Conservation (phyloP, 768 basidiomycete species). For the Candolleomyces efflorescens region DNA sequence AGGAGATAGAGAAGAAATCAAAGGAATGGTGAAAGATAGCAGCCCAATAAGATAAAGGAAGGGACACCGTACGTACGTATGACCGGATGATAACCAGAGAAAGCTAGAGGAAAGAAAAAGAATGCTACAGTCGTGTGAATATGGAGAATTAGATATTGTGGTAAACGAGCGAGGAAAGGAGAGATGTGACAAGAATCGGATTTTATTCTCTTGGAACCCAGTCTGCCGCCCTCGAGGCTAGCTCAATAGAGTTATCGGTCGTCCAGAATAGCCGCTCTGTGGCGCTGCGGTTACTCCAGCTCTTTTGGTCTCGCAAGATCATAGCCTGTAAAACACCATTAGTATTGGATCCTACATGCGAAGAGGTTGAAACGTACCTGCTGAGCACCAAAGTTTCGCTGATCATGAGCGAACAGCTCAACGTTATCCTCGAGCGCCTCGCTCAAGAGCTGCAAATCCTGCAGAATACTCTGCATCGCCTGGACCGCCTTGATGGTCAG, state of each 20-base stretch:
- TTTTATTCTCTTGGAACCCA: constrained; percentile 73
- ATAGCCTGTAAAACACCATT: constrained; percentile 59
- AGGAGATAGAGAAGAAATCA: constrained; percentile 2
- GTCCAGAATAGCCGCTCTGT: constrained; percentile 94
- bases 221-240: constrained; percentile 79
- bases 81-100: background rate
- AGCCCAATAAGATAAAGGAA: background rate
- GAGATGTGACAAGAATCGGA: constrained; percentile 7
- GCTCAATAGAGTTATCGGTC: constrained; percentile 84
- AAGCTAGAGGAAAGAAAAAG: constrained; percentile 3
- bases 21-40: constrained; percentile 4
- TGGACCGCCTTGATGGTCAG: constrained; percentile 69
- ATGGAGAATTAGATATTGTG: constrained; percentile 8
- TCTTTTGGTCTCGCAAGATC: constrained; percentile 93
- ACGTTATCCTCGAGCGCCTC: constrained; percentile 91
- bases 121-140: constrained; percentile 3
- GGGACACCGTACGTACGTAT: background rate
- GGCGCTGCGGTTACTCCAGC: constrained; percentile 88
- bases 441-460: constrained; percentile 80
- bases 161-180: constrained; percentile 1
- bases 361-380: constrained; percentile 53
- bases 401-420: constrained; percentile 89
- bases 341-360: background rate
- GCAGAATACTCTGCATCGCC: constrained; percentile 78
- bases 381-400: constrained; percentile 94